Base-by-base conservation (phyloP, 2,329 filamentous ascomycete genomes). In the Colletotrichum spaethianum region DNA sequence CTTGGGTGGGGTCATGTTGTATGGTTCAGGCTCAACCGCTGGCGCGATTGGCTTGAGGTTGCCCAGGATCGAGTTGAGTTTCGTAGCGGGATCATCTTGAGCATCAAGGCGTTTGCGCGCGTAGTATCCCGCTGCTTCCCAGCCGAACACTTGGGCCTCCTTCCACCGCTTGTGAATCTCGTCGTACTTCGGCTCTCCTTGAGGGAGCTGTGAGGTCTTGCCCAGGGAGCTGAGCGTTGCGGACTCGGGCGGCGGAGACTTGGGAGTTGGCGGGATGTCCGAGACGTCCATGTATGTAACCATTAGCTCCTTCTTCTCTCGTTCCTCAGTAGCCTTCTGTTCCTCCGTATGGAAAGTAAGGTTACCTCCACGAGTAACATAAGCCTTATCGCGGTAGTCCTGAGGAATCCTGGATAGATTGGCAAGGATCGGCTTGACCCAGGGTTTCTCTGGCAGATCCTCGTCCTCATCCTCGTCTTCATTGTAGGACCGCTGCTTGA, bases 301-400 rank as follows among this genome's bases (percentile, higher is more conserved):
- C 87, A 92, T 90, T 42, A 92, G 83, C 75, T 91, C 89, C 14
- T 84, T 84, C 57, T 86, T 86, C 76, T 92, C 90, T 33, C 90
- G 87, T 57, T 88, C 85, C 8, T 84, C 83, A 78, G 91, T 91
- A 31, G 82, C 78, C 72, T 86, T 84, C 74, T 90, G 88, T 78
- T 92, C 88, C 0, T 86, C 83, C 0, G 90, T 91, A 23, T 83
- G 80, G 42, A 92, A 86, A 0, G 80, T 77, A 33, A 86, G 80
- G 6, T 81, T 77, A 33, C 91, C 90, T 18, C 89, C 89, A 55
- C 89, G 84, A 5, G 87, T 90, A 38, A 83, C 80, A 75, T 84
- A 92, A 46, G 83, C 87, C 77, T 88, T 84, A 57, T 82, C 81
- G 36, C 84, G 83, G 61, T 82, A 81, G 11, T 86, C 83, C 6